phyloP scores from a whole-genome alignment of 306 rosid species.

The Quercus gilva region DNA sequence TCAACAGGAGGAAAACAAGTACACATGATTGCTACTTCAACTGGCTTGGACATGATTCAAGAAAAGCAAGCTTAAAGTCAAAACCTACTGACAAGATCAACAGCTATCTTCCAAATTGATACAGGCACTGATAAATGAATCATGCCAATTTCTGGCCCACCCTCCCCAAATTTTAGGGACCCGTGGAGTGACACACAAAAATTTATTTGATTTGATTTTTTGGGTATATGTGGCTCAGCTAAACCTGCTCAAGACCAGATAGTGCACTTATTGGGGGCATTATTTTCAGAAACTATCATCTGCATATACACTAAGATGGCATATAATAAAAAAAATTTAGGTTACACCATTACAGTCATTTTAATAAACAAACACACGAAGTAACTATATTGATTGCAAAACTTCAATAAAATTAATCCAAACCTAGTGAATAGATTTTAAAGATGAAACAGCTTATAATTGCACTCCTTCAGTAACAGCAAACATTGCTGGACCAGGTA shows the following conservation, averaged over 20 bases:
- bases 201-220: background rate
- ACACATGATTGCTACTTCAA: background rate
- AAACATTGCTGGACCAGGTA: background rate
- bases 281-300: background rate
- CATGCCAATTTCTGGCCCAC: background rate
- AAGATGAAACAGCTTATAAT: background rate
- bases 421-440: background rate
- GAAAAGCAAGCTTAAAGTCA: conserved; percentile 10
- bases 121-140: background rate
- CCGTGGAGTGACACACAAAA: background rate
- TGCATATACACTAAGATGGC: background rate
- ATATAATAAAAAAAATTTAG: background rate
- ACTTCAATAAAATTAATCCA: background rate
- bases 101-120: background rate
- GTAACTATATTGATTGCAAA: background rate
- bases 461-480: background rate
- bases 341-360: background rate
- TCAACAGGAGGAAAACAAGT: conserved; percentile 1
- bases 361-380: background rate
- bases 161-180: background rate
- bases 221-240: background rate
- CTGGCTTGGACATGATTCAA: background rate
- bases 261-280: background rate
- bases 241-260: background rate
- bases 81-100: background rate